These are phyloP conservation scores for Flaveria linearis DNA, from an alignment of 129 eudicot species.

Conservation along the genomic window DNA sequence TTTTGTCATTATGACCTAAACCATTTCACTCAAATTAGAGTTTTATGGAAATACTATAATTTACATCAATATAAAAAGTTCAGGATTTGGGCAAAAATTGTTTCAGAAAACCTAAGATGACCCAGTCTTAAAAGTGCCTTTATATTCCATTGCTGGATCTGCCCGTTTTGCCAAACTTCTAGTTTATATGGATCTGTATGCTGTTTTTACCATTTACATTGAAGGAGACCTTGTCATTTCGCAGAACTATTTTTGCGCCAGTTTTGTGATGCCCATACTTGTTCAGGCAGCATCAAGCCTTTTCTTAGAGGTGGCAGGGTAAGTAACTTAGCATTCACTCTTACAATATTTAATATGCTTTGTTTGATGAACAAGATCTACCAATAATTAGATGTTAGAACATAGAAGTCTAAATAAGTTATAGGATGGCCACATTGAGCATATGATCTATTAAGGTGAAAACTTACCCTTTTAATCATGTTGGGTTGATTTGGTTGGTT, in stretches of 20 bases:
- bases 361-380: slow-evolving; percentile 11
- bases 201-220: slow-evolving; percentile 30
- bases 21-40: neutral
- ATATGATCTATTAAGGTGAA: neutral
- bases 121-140: neutral
- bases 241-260: slow-evolving; percentile 78
- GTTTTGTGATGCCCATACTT: slow-evolving; percentile 87
- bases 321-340: slow-evolving; percentile 53
- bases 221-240: slow-evolving; percentile 23
- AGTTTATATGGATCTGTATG: slow-evolving; percentile 3
- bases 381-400: slow-evolving; percentile 8
- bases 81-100: neutral
- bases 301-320: slow-evolving; percentile 88
- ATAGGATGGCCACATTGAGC: slow-evolving; percentile 9
- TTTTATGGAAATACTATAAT: neutral
- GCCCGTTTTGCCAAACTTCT: slow-evolving; percentile 9
- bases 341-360: neutral
- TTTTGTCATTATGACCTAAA: neutral
- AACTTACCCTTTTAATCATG: neutral
- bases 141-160: neutral
- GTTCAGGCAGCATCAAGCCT: slow-evolving; percentile 66
- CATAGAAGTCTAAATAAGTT: slow-evolving; percentile 14
- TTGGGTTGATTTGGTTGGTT: neutral
- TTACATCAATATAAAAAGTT: neutral
- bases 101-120: neutral